Base-by-base conservation (phyloP, 2,329 filamentous ascomycete genomes). In the Fusarium begoniae region DNA sequence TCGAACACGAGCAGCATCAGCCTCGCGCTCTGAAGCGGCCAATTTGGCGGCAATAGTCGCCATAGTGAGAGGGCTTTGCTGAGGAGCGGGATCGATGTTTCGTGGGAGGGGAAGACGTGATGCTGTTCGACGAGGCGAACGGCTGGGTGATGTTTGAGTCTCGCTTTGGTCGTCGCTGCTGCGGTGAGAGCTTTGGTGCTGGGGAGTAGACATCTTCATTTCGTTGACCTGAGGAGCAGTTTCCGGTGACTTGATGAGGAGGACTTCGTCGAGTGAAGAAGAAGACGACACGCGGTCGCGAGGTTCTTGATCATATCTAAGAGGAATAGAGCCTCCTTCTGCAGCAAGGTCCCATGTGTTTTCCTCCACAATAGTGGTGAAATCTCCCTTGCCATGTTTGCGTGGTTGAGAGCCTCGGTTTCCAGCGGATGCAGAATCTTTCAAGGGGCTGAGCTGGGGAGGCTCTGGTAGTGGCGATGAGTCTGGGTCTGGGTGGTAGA, bases 21-120 rank as follows among this genome's bases (percentile, higher is more conserved):
- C 90, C 60, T 91, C 89, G 24, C 88, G 85, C 72, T 92, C 90
- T 1, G 90, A 89, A 5, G 90, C 90, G 2, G 89, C 90, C 1
- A 92, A 84, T 80, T 92, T 92, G 35, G 89, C 89, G 1, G 89
- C 87, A 69, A 92, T 92, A 40, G 84, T 86, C 14, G 89, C 88
- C 86, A 91, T 90, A 26, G 87, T 90, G 8, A 91, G 80, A 0
- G 89, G 89, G 35, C 86, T 89, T 71, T 90, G 89, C 55, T 87
- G 86, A 10, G 84, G 81, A 3, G 80, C 78, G 8, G 83, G 83
- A 30, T 84, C 83, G 5, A 81, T 63, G 65, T 80, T 77, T 69
- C 82, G 79, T 50, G 83, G 80, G n/a, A 85, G 73, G 28, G 70
- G 78, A 32, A 75, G 75, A 20, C 72, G 75, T 18, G 75, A 77